A percentile compares a stretch with the other conserved stretches of the same genome.
These are phyloP conservation scores for Laetiporus sulphureus DNA, from an alignment of 1,284 basidiomycete genomes.

Conservation along the genomic window DNA sequence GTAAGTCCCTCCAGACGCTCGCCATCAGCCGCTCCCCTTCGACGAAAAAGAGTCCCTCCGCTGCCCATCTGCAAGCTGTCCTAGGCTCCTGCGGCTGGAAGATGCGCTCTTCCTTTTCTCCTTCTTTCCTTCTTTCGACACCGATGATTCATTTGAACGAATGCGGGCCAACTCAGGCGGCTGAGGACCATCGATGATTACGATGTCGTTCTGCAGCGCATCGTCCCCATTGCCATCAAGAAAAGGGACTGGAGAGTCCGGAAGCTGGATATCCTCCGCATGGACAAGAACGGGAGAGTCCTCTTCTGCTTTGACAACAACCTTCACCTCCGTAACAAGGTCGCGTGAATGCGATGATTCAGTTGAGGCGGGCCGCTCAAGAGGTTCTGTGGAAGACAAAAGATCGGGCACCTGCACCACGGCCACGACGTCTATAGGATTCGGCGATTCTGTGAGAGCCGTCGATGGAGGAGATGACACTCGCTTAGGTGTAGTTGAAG, in stretches of 20 bases:
- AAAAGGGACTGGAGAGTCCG: slow-evolving; percentile 44
- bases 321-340: slow-evolving; percentile 1
- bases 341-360: slow-evolving; percentile 2
- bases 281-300: slow-evolving; percentile 19
- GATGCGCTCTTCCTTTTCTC: slow-evolving; percentile 48
- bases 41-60: slow-evolving; percentile 47
- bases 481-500: too few species aligned
- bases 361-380: not conserved
- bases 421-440: slow-evolving; percentile 6
- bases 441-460: slow-evolving; percentile 9
- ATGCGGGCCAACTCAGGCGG: slow-evolving; percentile 19
- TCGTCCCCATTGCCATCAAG: slow-evolving; percentile 44
- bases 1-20: not conserved
- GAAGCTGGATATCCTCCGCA: slow-evolving; percentile 12
- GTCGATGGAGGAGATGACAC: slow-evolving; percentile 5
- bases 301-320: slow-evolving; percentile 12
- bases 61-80: slow-evolving; percentile 34
- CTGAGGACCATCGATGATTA: slow-evolving; percentile 20
- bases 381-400: slow-evolving; percentile 10
- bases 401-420: slow-evolving; percentile 10
- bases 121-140: slow-evolving; percentile 26
- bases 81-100: slow-evolving; percentile 49
- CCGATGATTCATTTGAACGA: slow-evolving; percentile 19
- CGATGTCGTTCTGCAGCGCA: slow-evolving; percentile 18
- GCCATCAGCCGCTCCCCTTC: slow-evolving; percentile 14